Evolutionary conservation across 202 grass and related monocot genomes (phyloP), one percentile per base, ranked within the genome.

Genomic region (Brachypodium distachyon): DNA sequence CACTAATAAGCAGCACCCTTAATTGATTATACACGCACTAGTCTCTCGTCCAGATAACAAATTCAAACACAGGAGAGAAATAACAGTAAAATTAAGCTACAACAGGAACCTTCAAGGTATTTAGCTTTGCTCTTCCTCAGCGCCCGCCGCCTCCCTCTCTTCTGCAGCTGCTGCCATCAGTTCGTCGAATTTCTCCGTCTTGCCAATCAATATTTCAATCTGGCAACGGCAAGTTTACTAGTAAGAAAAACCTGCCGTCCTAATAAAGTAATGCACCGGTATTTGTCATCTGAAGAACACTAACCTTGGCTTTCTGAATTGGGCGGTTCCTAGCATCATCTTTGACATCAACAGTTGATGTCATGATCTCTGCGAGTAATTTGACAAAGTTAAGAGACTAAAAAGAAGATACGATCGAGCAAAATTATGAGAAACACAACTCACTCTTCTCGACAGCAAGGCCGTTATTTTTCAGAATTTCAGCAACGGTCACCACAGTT

Each of bases 401-500:
- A 58, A 64, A 72, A 46, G n/a, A 70, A 6, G 42, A 61, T 9
- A 1, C 0, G 17, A 72, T 18, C 40, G 6, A 23, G 22, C 16
- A 16, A 70, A 64, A 57, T 54, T 12, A 66, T 5, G 21, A 57
- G 51, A 52, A 72, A 33, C 4, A 77, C 40, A 31, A 68, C 86
- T 84, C 77, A 97, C 93, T 93, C 86, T 93, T 93, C 80, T 89
- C 93, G n/a, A 97, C 73, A 54, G 93, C 93, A 72, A 97, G 93
- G 7, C 90, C 93, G 7, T 97, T 97, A 73, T 93, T 97, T 77
- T 93, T 97, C 36, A 97, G 85, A 86, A 97, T 97, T 82, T 97
- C 87, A n/a, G 90, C 87, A 70, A 97, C 83, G 6, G 93, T 93
- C 36, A 97, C 94, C 13, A 97, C 88, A 50, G 90, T 91, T 54